Conservation (phyloP, 2,329 filamentous ascomycete species). For the Fusarium citri region DNA sequence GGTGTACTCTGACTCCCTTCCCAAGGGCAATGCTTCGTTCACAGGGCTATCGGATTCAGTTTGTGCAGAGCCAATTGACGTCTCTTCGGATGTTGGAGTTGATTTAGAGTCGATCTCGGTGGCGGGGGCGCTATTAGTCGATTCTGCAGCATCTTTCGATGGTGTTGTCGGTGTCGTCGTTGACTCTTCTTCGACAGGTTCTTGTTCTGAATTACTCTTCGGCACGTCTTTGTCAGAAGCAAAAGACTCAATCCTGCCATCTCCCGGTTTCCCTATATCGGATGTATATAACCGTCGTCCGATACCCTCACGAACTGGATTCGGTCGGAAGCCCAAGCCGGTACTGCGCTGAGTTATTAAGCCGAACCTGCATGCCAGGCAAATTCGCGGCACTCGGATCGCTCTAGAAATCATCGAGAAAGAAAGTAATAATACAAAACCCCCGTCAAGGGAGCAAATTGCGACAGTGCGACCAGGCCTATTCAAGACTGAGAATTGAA, state of each 20-base stretch:
- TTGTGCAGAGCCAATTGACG: not conserved
- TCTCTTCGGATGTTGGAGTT: not conserved
- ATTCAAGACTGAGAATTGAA: constrained; percentile 1
- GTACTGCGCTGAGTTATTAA: constrained; percentile 45
- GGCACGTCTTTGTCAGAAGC: constrained; percentile 7
- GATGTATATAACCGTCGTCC: constrained; percentile 42
- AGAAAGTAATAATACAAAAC: constrained; percentile 14
- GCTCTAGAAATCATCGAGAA: constrained; percentile 53
- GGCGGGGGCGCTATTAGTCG: not conserved
- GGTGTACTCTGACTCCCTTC: not conserved
- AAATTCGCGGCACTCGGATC: constrained; percentile 49
- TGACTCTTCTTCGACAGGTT: not conserved
- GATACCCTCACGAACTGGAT: constrained; percentile 19
- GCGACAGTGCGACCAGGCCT: constrained; percentile 21
- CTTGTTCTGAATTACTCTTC: not conserved
- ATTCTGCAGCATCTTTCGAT: not conserved
- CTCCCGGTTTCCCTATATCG: constrained; percentile 34
- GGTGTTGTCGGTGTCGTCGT: not conserved
- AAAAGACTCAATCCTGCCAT: constrained; percentile 45
- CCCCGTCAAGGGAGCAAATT: constrained; percentile 18
- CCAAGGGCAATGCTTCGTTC: not conserved
- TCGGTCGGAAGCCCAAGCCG: constrained; percentile 16
- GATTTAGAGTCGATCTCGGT: constrained; percentile 1
- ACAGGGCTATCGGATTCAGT: not conserved
- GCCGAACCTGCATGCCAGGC: constrained; percentile 50